Percentiles rank a stretch among this genome's conserved stretches.
Evolutionary conservation across 805 yeast genomes (phyloP).

Genomic region (Spathaspora boniae): DNA sequence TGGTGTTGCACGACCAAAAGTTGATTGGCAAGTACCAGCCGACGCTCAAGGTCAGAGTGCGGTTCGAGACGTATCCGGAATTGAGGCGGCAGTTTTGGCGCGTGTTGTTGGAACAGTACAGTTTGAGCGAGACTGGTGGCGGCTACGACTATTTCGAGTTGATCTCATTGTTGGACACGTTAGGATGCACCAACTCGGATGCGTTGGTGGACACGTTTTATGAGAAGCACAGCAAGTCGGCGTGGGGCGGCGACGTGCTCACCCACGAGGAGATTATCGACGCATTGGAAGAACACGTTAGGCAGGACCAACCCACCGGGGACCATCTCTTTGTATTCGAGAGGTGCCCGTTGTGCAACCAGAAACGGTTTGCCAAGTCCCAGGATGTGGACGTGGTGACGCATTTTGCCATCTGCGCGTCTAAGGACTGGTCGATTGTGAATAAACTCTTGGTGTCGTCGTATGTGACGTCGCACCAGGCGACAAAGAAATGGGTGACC

Average conservation of each 20-base stretch:
- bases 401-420: conserved; percentile 84
- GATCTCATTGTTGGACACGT: conserved; percentile 57
- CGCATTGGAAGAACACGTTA: conserved; percentile 41
- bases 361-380: conserved; percentile 50
- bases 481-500: conserved; percentile 86
- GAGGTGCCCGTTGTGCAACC: conserved; percentile 78
- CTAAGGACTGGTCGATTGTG: conserved; percentile 70
- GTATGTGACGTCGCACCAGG: conserved; percentile 76
- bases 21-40: conserved; percentile 46
- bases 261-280: conserved; percentile 44
- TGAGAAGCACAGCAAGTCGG: conserved; percentile 38
- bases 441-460: conserved; percentile 60
- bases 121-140: conserved; percentile 28
- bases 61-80: conserved; percentile 62
- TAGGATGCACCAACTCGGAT: conserved; percentile 52
- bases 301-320: too few species aligned
- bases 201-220: conserved; percentile 56
- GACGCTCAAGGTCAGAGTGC: conserved; percentile 53
- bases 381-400: conserved; percentile 70
- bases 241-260: conserved; percentile 55
- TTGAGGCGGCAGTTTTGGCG: conserved; percentile 71
- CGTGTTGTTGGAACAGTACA: conserved; percentile 54
- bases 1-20: conserved; percentile 28
- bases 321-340: conserved; percentile 55
- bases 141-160: conserved; percentile 57